phyloP scores from a whole-genome alignment of 148 eudicot genomes.

The Camellia japonica region DNA sequence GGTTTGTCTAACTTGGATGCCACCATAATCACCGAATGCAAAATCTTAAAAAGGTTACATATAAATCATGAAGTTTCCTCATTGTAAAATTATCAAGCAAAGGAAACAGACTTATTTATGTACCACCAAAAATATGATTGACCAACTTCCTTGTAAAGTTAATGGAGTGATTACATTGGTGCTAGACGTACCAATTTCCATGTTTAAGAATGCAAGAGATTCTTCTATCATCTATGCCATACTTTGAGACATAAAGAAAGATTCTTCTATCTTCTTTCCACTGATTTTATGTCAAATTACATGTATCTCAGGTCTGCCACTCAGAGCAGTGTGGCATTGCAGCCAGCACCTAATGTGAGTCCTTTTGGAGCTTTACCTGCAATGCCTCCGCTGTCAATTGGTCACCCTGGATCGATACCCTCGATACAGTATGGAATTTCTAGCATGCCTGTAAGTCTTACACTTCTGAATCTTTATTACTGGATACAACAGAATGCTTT shows the following conservation, averaged over 20 bases:
- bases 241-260: slow-evolving; percentile 4
- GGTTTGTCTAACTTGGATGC: background rate
- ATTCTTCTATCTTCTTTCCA: background rate
- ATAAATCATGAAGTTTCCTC: background rate
- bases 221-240: background rate
- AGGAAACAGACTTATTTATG: background rate
- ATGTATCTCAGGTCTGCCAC: slow-evolving; percentile 9
- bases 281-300: background rate
- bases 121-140: background rate
- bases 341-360: slow-evolving; percentile 30
- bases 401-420: slow-evolving; percentile 16
- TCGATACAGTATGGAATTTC: slow-evolving; percentile 60
- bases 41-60: background rate
- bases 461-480: background rate
- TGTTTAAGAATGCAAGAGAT: background rate
- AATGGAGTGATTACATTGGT: background rate
- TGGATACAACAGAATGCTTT: background rate
- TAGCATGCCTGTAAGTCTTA: slow-evolving; percentile 55
- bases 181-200: background rate
- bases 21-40: no score
- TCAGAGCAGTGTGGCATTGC: slow-evolving; percentile 22
- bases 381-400: slow-evolving; percentile 22
- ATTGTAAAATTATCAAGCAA: background rate
- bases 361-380: slow-evolving; percentile 49
- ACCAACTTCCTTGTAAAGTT: background rate